Base-by-base conservation (phyloP, 192 early-diverging fungal species). In the Coemansia furcata region DNA sequence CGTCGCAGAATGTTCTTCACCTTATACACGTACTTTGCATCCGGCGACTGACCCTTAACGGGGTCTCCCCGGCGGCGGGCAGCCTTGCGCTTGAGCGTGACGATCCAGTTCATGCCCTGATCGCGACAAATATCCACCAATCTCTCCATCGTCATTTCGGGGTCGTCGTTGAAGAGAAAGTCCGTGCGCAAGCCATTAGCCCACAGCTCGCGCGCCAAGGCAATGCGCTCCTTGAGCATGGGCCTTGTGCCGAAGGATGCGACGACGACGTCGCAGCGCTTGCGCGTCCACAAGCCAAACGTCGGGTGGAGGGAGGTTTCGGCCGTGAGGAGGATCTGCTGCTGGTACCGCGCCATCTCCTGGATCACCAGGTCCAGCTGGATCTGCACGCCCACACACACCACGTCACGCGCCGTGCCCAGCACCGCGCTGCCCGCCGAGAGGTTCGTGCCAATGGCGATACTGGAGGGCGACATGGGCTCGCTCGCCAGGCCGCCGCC, bases 301-400 rank as follows among this genome's bases (percentile, higher is more conserved):
- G 74, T 83, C 9, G 78, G 71, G 7, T 62, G 62, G 0, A 62
- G 40, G 0, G 67, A 65, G n/a, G 62, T 54, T n/a, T 68, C 69
- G 3, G 64, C 47, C 3, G 60, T 39, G 4, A 61, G 74, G 11
- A 83, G 52, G 2, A 80, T 49, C 47, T 69, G 61, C 33, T 75
- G 67, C 62, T 91, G 86, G 67, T 91, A 88, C 49, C 80, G 69
- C 32, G 86, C 88, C 44, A 91, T 85, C 37, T 87, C 85, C 14
- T 74, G 76, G 33, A 92, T 85, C 30, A 91, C 80, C 69, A 89
- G 87, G 72, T 90, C 88, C 54, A 91, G 74, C 40, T 90, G 90
- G 72, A 95, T 92, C 73, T 94, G 92, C 40, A 92, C 90, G 10
- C 95, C 95, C 46, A 94, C 87, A 30, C 87, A 92, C 21, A 78